Percentiles rank a stretch among this genome's conserved stretches.
Evolutionary conservation across 352 stramenopile species (phyloP).

Genomic region (Lagenidium giganteum): DNA sequence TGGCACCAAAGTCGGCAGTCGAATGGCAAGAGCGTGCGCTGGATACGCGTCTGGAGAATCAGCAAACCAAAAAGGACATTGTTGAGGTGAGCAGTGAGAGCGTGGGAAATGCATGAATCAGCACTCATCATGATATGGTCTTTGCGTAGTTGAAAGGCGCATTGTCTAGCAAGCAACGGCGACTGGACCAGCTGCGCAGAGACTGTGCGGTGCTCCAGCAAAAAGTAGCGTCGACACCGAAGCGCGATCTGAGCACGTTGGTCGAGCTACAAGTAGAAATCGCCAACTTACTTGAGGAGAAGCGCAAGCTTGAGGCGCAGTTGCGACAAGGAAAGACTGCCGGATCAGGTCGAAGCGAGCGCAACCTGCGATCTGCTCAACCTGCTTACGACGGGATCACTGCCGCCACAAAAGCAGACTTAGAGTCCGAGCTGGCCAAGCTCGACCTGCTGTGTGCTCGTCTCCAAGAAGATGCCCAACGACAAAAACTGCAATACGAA

Average conservation of each 20-base stretch:
- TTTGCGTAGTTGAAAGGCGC: conserved; percentile 2
- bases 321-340: not conserved
- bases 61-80: conserved; percentile 25
- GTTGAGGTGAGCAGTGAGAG: conserved; percentile 11
- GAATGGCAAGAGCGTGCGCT: conserved; percentile 42
- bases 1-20: conserved; percentile 15
- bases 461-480: conserved; percentile 32
- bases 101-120: conserved; percentile 4
- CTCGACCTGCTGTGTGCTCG: conserved; percentile 26
- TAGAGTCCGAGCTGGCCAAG: conserved; percentile 40
- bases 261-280: conserved; percentile 54
- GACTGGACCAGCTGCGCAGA: too few relatives aligned
- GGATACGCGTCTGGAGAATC: conserved; percentile 41
- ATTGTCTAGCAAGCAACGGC: too few relatives aligned
- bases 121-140: not conserved
- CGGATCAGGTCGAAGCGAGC: too few relatives aligned
- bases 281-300: conserved; percentile 33
- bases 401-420: conserved; percentile 13
- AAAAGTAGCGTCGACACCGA: conserved; percentile 26
- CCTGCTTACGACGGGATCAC: not conserved
- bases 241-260: conserved; percentile 39
- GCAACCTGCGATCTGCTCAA: too few relatives aligned
- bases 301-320: conserved; percentile 32
- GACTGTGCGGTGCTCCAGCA: conserved; percentile 27
- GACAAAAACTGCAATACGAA: conserved; percentile 35